These are phyloP conservation scores for Chrysanthemum makinoi DNA, from an alignment of 129 eudicot species.

Conservation along the genomic window DNA sequence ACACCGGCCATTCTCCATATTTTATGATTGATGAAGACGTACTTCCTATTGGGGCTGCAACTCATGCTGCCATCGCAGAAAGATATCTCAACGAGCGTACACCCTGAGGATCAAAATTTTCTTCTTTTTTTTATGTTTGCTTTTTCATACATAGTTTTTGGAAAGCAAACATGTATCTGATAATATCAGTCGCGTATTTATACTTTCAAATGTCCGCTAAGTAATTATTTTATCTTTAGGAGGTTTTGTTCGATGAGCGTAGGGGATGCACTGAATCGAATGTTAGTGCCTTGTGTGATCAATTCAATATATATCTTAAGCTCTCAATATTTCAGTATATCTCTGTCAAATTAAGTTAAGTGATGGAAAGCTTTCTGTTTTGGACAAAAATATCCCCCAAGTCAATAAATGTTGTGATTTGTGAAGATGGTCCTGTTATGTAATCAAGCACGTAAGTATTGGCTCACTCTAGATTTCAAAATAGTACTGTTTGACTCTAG, in stretches of 20 bases:
- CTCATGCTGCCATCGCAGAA: constrained; percentile 85
- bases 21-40: constrained; percentile 91
- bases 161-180: constrained; percentile 2
- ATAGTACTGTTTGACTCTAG: no score
- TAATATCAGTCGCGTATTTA: neutral
- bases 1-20: constrained; percentile 80
- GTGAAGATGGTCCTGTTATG: no score
- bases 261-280: constrained; percentile 10
- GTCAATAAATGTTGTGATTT: no score
- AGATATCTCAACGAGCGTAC: constrained; percentile 59
- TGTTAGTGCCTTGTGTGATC: neutral
- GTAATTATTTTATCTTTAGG: constrained; percentile 2
- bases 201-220: neutral
- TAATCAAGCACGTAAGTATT: no score
- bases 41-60: constrained; percentile 85
- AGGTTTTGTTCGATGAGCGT: constrained; percentile 13
- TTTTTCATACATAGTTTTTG: constrained; percentile 12
- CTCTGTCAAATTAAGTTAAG: no score
- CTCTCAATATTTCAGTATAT: no score
- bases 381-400: no score
- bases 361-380: no score
- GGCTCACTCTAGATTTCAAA: no score
- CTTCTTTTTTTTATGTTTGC: constrained; percentile 5
- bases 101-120: neutral
- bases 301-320: no score